Percentiles rank a stretch among this genome's conserved stretches.
Conservation (phyloP, 768 basidiomycete species). For the Pleurotus citrinopileatus region DNA sequence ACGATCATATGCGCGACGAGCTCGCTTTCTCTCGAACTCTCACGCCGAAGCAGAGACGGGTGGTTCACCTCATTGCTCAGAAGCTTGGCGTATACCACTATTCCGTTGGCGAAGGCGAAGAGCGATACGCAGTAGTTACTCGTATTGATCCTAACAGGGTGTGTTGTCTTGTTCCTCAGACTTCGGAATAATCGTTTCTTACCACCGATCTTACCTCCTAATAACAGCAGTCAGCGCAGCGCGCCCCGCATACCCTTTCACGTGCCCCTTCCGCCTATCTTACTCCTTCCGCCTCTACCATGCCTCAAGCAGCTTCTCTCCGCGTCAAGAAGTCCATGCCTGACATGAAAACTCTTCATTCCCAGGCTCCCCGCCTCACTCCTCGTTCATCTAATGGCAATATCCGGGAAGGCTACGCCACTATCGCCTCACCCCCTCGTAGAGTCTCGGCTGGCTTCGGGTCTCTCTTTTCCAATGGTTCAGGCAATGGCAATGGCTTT, state of each 20-base stretch:
- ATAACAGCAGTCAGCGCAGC: constrained; percentile 43
- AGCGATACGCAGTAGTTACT: constrained; percentile 91
- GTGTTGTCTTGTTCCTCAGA: constrained; percentile 26
- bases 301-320: constrained; percentile 48
- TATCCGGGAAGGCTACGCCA: constrained; percentile 83
- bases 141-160: constrained; percentile 84
- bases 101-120: constrained; percentile 90
- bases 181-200: constrained; percentile 5
- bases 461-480: constrained; percentile 62
- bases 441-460: constrained; percentile 71
- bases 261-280: constrained; percentile 83
- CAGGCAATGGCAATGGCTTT: constrained; percentile 9
- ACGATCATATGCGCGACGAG: constrained; percentile 95
- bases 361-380: constrained; percentile 73
- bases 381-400: constrained; percentile 87
- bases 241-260: constrained; percentile 65
- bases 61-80: constrained; percentile 95
- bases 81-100: constrained; percentile 95
- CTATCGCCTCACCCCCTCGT: constrained; percentile 80
- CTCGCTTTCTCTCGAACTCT: constrained; percentile 93
- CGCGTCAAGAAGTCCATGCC: constrained; percentile 99
- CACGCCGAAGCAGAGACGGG: constrained; percentile 79
- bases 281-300: constrained; percentile 46
- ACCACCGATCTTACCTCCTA: constrained; percentile 14
- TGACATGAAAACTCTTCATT: constrained; percentile 86